Conservation (phyloP, 106 monocot species). For the Apostasia shenzhenica region DNA sequence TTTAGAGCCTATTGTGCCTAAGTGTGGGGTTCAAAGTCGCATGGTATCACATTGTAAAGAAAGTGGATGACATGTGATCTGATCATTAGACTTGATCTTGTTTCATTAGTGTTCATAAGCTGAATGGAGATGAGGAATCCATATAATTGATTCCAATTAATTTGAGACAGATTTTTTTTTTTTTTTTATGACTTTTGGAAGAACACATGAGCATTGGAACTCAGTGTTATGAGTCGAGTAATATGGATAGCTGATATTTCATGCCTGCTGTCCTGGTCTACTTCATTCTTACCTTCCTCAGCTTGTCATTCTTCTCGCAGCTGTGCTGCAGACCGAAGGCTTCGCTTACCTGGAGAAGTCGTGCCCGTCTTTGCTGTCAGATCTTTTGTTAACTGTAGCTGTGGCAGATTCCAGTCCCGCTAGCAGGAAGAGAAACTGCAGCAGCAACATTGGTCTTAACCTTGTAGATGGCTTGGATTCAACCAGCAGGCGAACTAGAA, state of each 20-base stretch:
- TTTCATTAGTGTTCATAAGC: too few relatives aligned
- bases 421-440: conserved; percentile 29
- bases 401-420: conserved; percentile 24
- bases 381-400: conserved; percentile 61
- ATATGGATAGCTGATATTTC: not conserved
- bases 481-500: conserved; percentile 35
- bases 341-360: conserved; percentile 52
- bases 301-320: conserved; percentile 38
- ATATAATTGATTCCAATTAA: too few relatives aligned
- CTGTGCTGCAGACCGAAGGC: conserved; percentile 84
- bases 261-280: not conserved
- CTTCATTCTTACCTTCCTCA: not conserved
- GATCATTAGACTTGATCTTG: too few relatives aligned
- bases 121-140: too few relatives aligned
- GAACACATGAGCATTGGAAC: not conserved
- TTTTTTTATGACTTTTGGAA: not conserved
- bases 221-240: not conserved
- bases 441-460: conserved; percentile 34
- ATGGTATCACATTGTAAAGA: too few relatives aligned
- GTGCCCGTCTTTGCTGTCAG: conserved; percentile 60
- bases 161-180: too few relatives aligned
- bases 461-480: conserved; percentile 35
- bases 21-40: too few relatives aligned
- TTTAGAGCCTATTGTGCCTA: too few relatives aligned
- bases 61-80: too few relatives aligned